Evolutionary conservation across 768 basidiomycete genomes (phyloP).

Genomic region (Pleurotus cornucopiae): DNA sequence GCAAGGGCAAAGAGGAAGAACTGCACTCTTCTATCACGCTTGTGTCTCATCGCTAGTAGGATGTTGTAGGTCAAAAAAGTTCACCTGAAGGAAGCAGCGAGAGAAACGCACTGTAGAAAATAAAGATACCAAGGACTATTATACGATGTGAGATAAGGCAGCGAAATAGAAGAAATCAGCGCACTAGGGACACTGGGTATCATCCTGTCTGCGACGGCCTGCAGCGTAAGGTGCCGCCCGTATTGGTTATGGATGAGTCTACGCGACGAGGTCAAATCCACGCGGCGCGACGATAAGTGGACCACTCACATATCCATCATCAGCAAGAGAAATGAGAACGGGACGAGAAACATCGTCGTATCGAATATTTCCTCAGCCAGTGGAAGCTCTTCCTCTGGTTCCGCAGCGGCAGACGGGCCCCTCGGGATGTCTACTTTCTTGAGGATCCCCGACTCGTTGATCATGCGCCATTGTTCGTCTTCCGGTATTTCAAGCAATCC

Average conservation of each 20-base stretch:
- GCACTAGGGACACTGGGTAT: conserved; percentile 68
- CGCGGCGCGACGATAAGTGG: background rate
- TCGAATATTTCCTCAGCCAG: conserved; percentile 70
- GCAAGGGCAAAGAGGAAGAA: conserved; percentile 55
- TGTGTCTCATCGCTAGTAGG: conserved; percentile 58
- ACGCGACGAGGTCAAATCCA: background rate
- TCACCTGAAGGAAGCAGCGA: background rate
- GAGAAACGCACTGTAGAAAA: conserved; percentile 63
- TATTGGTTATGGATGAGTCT: conserved; percentile 83
- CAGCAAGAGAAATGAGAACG: conserved; percentile 68
- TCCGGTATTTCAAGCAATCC: conserved; percentile 53
- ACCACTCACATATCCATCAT: conserved; percentile 80
- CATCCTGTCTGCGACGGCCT: conserved; percentile 53
- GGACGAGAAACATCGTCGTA: conserved; percentile 60
- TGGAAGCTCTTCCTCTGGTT: conserved; percentile 34
- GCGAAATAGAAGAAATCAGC: conserved; percentile 20
- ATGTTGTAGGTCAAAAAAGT: background rate
- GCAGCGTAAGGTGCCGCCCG: conserved; percentile 48
- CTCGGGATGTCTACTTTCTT: conserved; percentile 24
- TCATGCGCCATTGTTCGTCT: conserved; percentile 75
- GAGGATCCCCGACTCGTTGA: conserved; percentile 62
- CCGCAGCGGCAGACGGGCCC: background rate
- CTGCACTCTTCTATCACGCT: conserved; percentile 50
- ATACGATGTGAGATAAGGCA: background rate
- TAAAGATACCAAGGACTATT: conserved; percentile 67